phyloP scores from a whole-genome alignment of 2,329 filamentous ascomycete genomes.

The Penicillium sp. region DNA sequence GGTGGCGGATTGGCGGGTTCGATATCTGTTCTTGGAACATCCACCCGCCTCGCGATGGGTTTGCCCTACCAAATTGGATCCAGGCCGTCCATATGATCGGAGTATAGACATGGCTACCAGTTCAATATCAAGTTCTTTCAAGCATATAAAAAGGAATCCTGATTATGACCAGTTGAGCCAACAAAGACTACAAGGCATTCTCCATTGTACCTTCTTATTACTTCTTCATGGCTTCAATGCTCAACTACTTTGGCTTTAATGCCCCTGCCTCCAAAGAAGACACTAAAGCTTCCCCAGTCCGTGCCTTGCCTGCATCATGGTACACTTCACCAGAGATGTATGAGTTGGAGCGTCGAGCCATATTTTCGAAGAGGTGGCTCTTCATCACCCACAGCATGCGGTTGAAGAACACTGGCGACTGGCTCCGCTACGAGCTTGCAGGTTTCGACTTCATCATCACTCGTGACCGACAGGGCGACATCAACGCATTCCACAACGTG shows the following conservation, averaged over 20 bases:
- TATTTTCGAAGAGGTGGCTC: conserved; percentile 22
- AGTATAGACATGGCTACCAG: neutral
- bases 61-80: neutral
- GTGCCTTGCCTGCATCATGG: conserved; percentile 22
- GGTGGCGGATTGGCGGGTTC: conserved; percentile 1
- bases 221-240: conserved; percentile 15
- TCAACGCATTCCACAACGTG: conserved; percentile 24
- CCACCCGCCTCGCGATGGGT: conserved; percentile 2
- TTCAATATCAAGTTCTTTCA: no score
- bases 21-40: neutral
- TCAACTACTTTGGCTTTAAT: conserved; percentile 22
- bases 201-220: neutral
- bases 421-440: conserved; percentile 21
- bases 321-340: conserved; percentile 24
- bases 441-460: conserved; percentile 23
- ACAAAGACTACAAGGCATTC: neutral
- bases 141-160: neutral
- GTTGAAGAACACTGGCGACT: conserved; percentile 19
- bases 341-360: conserved; percentile 20
- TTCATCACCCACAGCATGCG: conserved; percentile 22
- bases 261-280: conserved; percentile 9
- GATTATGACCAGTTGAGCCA: neutral
- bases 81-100: conserved; percentile 2
- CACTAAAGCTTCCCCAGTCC: conserved; percentile 11
- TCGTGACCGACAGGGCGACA: conserved; percentile 15